A percentile compares a stretch with the other conserved stretches of the same genome.
These are phyloP conservation scores for Talaromyces marneffei DNA, from an alignment of 2,329 filamentous ascomycete species.

Conservation along the genomic window DNA sequence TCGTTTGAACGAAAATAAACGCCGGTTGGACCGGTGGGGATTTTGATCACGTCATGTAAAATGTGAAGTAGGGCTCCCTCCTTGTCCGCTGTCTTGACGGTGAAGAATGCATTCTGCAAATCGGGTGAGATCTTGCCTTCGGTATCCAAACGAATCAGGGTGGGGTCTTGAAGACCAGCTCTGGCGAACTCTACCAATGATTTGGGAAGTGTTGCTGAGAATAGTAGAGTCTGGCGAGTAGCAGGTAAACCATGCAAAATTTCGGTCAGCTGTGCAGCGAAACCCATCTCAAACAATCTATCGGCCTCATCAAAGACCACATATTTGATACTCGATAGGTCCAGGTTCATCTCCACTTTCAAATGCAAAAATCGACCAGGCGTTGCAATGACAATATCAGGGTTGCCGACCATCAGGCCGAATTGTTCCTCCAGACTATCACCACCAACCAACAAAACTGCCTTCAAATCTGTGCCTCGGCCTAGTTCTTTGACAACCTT, in stretches of 20 bases:
- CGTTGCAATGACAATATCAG: conserved; percentile 95
- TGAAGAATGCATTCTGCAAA: conserved; percentile 92
- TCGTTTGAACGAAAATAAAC: conserved; percentile 42
- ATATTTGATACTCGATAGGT: conserved; percentile 85
- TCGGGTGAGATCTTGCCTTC: conserved; percentile 96
- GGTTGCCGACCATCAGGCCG: conserved; percentile 83
- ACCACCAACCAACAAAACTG: conserved; percentile 86
- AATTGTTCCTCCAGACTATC: conserved; percentile 96
- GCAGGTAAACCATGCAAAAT: conserved; percentile 83
- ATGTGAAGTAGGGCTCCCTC: conserved; percentile 87
- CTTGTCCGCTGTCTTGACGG: conserved; percentile 85
- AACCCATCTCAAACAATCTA: conserved; percentile 97
- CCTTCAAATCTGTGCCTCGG: conserved; percentile 82
- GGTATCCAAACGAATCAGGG: conserved; percentile 80
- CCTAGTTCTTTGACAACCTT: conserved; percentile 96
- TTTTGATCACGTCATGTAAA: conserved; percentile 84
- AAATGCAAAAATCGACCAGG: conserved; percentile 93
- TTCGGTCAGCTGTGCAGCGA: conserved; percentile 85
- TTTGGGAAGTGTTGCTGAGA: conserved; percentile 90
- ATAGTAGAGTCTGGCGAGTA: conserved; percentile 82
- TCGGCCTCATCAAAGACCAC: conserved; percentile 98
- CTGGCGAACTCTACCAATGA: conserved; percentile 93
- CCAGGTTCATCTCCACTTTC: conserved; percentile 91
- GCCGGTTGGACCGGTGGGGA: conserved; percentile 65
- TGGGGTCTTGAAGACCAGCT: conserved; percentile 87